Conservation (phyloP, 192 early-diverging fungal genomes). For the Coemansia umbellata region DNA sequence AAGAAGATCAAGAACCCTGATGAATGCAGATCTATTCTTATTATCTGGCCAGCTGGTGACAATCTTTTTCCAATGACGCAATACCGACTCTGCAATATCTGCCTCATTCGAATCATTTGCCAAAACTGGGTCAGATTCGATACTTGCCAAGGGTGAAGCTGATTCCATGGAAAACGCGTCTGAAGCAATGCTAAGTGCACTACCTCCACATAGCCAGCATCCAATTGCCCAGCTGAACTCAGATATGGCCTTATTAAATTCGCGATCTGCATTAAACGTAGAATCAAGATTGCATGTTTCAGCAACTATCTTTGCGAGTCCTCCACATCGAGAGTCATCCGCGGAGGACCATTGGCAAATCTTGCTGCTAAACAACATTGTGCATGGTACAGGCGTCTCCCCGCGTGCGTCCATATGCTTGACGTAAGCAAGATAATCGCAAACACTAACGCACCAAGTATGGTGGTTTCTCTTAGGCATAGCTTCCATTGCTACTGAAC, state of each 20-base stretch:
- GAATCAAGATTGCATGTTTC: not conserved
- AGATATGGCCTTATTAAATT: slow-evolving; percentile 15
- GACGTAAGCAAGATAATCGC: slow-evolving; percentile 39
- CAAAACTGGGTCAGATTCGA: not conserved
- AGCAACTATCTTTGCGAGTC: not conserved
- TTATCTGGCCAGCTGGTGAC: not conserved
- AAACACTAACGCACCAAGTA: slow-evolving; percentile 31
- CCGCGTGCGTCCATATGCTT: slow-evolving; percentile 9
- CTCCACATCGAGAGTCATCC: not conserved
- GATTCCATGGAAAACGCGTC: too few species aligned
- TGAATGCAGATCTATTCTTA: slow-evolving; percentile 5
- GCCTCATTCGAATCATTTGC: not conserved
- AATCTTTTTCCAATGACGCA: slow-evolving; percentile 24
- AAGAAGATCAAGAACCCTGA: slow-evolving; percentile 1
- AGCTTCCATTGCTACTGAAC: slow-evolving; percentile 10
- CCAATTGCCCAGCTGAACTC: slow-evolving; percentile 41
- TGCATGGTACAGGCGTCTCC: slow-evolving; percentile 40
- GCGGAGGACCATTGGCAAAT: slow-evolving; percentile 15
- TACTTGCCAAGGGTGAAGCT: not conserved
- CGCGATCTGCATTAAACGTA: not conserved
- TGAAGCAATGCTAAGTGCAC: slow-evolving; percentile 2
- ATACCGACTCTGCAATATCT: slow-evolving; percentile 17
- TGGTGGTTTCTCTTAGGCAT: slow-evolving; percentile 1
- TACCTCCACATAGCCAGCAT: slow-evolving; percentile 39
- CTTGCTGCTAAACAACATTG: slow-evolving; percentile 29